These are phyloP conservation scores for Mortierella hygrophila DNA, from an alignment of 192 early-diverging fungal species.

Conservation along the genomic window DNA sequence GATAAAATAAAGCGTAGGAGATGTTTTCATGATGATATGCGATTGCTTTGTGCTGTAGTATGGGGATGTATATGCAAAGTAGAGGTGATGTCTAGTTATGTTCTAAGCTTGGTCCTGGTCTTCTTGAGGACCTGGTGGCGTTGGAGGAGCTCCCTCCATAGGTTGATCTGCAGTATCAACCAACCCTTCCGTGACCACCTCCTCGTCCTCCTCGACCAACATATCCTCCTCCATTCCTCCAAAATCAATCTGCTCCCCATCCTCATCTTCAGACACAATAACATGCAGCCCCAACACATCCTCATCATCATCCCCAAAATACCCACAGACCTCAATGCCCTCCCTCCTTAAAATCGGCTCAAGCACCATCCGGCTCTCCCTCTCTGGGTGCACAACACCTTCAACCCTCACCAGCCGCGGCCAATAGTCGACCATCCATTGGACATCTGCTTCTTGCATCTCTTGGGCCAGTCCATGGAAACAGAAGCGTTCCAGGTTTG, in stretches of 20 bases:
- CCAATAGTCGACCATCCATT: slow-evolving; percentile 27
- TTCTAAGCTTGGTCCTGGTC: no score
- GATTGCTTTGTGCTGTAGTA: no score
- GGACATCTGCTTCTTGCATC: slow-evolving; percentile 18
- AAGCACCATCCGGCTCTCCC: not conserved
- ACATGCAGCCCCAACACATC: not conserved
- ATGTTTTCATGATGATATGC: no score
- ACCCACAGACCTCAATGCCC: not conserved
- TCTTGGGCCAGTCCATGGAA: slow-evolving; percentile 30
- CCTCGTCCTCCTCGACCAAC: not conserved
- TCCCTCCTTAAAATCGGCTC: slow-evolving; percentile 2
- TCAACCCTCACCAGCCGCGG: slow-evolving; percentile 10
- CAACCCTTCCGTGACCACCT: not conserved
- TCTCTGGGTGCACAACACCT: slow-evolving; percentile 10
- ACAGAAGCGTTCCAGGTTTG: slow-evolving; percentile 6
- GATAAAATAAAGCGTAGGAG: not conserved
- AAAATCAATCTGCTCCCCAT: not conserved
- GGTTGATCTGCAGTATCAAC: no score
- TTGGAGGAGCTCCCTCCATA: no score
- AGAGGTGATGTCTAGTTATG: no score
- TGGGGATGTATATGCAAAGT: no score
- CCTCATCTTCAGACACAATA: not conserved
- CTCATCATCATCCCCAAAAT: slow-evolving; percentile 8
- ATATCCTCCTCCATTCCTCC: not conserved
- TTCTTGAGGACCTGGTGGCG: no score